These are phyloP conservation scores for Pseudocercospora eumusae DNA, from an alignment of 2,329 filamentous ascomycete species.

Conservation along the genomic window DNA sequence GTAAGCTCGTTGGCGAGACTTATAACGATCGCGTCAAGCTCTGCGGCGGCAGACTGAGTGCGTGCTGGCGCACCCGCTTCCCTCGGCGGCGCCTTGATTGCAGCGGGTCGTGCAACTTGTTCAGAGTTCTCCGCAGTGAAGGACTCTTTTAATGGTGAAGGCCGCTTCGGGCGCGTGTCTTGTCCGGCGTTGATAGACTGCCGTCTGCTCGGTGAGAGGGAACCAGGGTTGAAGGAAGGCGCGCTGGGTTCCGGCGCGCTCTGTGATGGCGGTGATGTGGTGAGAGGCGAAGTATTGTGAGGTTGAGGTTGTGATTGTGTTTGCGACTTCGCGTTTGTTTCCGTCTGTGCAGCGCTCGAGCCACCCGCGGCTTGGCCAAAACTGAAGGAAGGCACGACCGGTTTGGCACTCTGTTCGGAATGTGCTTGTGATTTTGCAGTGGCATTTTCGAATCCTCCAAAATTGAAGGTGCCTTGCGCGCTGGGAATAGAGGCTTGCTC, in stretches of 20 bases:
- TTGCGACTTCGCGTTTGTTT: conserved; percentile 26
- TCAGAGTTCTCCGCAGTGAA: conserved; percentile 27
- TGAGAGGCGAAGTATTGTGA: conserved; percentile 11
- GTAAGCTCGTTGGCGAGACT: conserved; percentile 44
- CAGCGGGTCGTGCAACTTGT: neutral
- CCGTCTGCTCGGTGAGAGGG: conserved; percentile 24
- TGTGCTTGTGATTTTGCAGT: neutral
- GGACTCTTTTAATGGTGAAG: conserved; percentile 40
- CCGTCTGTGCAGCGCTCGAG: conserved; percentile 20
- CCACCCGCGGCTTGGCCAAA: conserved; percentile 15
- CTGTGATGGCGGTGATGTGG: conserved; percentile 15
- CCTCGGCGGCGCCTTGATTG: conserved; percentile 12
- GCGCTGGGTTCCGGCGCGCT: conserved; percentile 16
- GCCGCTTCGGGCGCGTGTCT: conserved; percentile 36
- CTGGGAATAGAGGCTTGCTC: neutral
- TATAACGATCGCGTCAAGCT: conserved; percentile 36
- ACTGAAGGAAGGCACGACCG: neutral
- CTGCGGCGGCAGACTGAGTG: conserved; percentile 20
- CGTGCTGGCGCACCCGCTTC: conserved; percentile 14
- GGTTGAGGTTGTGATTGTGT: conserved; percentile 19
- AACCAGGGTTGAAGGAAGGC: conserved; percentile 15
- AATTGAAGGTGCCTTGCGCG: neutral
- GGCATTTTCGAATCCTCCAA: neutral
- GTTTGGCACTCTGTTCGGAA: neutral
- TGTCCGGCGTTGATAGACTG: conserved; percentile 19